Evolutionary conservation across 73 alveolate species (phyloP).

Genomic region (Tetrahymena thermophila): DNA sequence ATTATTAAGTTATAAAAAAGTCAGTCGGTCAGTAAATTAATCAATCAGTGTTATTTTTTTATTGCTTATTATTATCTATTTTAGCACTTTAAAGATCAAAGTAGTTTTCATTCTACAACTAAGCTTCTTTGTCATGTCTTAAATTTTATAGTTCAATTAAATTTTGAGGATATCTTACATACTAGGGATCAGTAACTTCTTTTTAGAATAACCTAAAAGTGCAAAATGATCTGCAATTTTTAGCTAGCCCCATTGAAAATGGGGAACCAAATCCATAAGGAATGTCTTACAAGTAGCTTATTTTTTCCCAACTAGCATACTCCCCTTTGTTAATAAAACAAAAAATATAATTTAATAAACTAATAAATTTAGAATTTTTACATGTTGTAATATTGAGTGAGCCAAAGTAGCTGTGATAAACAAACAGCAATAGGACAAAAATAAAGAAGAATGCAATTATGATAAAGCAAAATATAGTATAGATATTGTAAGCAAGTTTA

Average conservation of each 20-base stretch:
- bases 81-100: background rate
- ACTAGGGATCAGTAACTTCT: background rate
- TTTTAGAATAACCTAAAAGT: background rate
- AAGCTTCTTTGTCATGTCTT: background rate
- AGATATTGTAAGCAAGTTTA: background rate
- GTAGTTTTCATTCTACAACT: background rate
- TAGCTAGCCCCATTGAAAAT: background rate
- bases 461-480: background rate
- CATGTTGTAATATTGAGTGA: background rate
- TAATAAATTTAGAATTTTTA: background rate
- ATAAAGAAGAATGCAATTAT: background rate
- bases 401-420: background rate
- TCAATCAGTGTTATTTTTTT: background rate
- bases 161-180: background rate
- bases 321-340: background rate
- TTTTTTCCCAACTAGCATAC: background rate
- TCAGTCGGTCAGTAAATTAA: background rate
- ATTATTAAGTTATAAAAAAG: background rate
- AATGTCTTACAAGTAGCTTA: background rate
- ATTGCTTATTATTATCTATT: background rate
- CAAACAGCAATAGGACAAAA: background rate
- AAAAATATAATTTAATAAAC: background rate
- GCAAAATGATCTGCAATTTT: background rate
- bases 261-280: background rate
- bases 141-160: background rate